Evolutionary conservation across 208 protist species (phyloP).

Genomic region (Angomonas deanei): DNA sequence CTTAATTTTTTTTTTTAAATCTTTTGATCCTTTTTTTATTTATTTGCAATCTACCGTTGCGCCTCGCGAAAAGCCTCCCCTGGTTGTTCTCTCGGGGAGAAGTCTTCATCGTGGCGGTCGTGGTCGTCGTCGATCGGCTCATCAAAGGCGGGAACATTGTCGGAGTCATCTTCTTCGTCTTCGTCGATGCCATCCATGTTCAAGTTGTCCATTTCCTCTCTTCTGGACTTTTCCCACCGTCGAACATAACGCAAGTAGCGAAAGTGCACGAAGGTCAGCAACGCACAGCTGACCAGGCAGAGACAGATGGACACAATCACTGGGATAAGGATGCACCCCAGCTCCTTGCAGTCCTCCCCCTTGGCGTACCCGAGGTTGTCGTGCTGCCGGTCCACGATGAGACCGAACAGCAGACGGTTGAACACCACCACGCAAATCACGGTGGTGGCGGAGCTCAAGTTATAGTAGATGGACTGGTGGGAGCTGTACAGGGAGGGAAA

Average conservation of each 20-base stretch:
- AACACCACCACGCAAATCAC: constrained; percentile 59
- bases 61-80: no score
- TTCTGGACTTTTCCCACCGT: not conserved
- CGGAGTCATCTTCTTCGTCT: not conserved
- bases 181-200: not conserved
- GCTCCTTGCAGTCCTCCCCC: constrained; percentile 28
- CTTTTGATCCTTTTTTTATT: not conserved
- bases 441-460: constrained; percentile 52
- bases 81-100: not conserved
- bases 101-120: not conserved
- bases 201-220: not conserved
- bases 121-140: not conserved
- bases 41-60: not conserved
- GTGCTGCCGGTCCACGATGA: constrained; percentile 44
- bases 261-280: constrained; percentile 33
- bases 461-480: constrained; percentile 57
- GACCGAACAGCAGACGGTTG: constrained; percentile 63
- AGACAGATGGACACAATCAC: constrained; percentile 39
- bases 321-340: constrained; percentile 31
- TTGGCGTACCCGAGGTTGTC: constrained; percentile 28
- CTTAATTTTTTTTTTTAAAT: not conserved
- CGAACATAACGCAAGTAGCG: constrained; percentile 48
- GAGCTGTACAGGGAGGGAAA: constrained; percentile 47
- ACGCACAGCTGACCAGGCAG: constrained; percentile 24
- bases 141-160: no score